Evolutionary conservation across 2,329 filamentous ascomycete species (phyloP).

Genomic region (Colletotrichum melonis): DNA sequence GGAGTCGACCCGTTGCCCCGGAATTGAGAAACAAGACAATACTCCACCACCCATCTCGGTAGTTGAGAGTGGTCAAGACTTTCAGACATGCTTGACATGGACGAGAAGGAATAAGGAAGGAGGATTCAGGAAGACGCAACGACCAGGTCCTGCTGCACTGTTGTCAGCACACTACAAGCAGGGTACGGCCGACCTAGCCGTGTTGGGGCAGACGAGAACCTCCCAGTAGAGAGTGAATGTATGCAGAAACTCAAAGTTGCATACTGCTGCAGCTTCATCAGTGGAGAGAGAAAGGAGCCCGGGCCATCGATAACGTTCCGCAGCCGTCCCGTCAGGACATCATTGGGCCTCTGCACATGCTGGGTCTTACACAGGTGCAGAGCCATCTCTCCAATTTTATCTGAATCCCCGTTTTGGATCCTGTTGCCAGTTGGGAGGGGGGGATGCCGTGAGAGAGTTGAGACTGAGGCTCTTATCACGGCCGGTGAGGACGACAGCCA

Average conservation of each 20-base stretch:
- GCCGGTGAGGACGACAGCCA: background rate
- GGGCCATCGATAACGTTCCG: background rate
- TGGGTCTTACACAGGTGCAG: background rate
- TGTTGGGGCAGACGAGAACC: background rate
- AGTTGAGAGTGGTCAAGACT: background rate
- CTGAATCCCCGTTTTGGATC: background rate
- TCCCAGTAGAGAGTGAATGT: background rate
- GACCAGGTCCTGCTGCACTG: background rate
- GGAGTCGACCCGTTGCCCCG: slow-evolving; percentile 11
- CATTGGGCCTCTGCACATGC: background rate
- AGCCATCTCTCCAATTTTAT: background rate
- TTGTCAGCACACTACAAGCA: background rate
- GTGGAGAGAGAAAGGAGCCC: background rate
- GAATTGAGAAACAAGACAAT: slow-evolving; percentile 7
- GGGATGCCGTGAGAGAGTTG: background rate
- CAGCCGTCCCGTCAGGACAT: background rate
- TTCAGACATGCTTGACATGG: background rate
- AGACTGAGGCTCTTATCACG: background rate
- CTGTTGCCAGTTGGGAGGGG: background rate
- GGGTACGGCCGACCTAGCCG: background rate
- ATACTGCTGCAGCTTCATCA: slow-evolving; percentile 1
- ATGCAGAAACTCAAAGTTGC: slow-evolving; percentile 4
- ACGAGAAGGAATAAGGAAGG: background rate
- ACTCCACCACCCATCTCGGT: slow-evolving; percentile 6
- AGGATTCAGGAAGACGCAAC: background rate